A percentile compares a stretch with the other conserved stretches of the same genome.
These are phyloP conservation scores for Mortierella alpina DNA, from an alignment of 192 early-diverging fungal species.

Conservation along the genomic window DNA sequence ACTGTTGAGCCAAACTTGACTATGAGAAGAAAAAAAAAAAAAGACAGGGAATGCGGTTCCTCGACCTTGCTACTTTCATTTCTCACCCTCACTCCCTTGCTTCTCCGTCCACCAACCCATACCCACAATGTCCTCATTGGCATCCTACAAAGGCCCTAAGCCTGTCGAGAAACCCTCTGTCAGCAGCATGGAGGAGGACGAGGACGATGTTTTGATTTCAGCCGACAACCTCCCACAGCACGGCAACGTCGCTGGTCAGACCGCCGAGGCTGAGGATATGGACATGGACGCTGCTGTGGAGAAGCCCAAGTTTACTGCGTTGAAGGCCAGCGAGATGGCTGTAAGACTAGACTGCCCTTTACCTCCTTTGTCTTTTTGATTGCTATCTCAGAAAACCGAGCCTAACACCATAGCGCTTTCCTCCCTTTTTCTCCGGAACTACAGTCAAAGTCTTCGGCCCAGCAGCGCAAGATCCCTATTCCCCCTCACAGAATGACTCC, in stretches of 20 bases:
- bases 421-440: not conserved
- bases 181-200: constrained; percentile 53
- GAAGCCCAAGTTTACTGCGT: constrained; percentile 73
- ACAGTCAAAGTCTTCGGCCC: constrained; percentile 32
- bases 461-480: constrained; percentile 85
- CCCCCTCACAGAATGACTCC: constrained; percentile 95
- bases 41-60: not conserved
- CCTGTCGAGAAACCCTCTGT: constrained; percentile 42
- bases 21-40: constrained; percentile 17
- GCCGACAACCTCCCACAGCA: constrained; percentile 64
- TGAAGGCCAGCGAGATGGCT: constrained; percentile 58
- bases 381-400: not conserved
- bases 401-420: not conserved
- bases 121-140: constrained; percentile 41
- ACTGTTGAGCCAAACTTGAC: no score
- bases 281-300: constrained; percentile 57
- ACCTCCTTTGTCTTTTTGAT: not conserved
- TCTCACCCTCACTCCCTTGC: constrained; percentile 1
- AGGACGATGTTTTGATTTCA: constrained; percentile 75
- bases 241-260: constrained; percentile 32
- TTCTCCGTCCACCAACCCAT: not conserved
- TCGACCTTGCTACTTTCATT: not conserved
- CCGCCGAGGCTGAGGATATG: constrained; percentile 44
- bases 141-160: constrained; percentile 51
- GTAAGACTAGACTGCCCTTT: constrained; percentile 10